Evolutionary conservation across 2,329 filamentous ascomycete genomes (phyloP).

Genomic region (Lasiodiplodia gonubiensis): DNA sequence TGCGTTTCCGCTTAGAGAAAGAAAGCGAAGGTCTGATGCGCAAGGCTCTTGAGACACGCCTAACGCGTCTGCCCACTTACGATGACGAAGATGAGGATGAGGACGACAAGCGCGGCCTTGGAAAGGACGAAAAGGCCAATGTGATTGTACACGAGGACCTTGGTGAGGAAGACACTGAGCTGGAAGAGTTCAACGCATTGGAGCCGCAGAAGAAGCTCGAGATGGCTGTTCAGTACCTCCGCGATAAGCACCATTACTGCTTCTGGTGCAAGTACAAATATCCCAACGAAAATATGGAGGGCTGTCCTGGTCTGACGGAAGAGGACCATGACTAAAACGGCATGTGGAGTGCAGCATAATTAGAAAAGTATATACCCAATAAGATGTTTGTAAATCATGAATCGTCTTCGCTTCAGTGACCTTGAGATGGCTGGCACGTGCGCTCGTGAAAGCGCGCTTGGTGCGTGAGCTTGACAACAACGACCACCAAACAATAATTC

Average conservation of each 20-base stretch:
- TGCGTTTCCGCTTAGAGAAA: conserved; percentile 71
- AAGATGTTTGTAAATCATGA: no score
- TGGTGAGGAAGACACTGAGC: conserved; percentile 79
- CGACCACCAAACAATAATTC: neutral
- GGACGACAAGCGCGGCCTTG: conserved; percentile 73
- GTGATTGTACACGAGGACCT: conserved; percentile 69
- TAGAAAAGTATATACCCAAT: conserved; percentile 5
- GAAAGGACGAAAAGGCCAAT: conserved; percentile 59
- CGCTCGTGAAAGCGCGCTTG: conserved; percentile 18
- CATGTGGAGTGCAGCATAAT: neutral
- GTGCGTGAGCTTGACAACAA: conserved; percentile 7
- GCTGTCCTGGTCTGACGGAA: conserved; percentile 85
- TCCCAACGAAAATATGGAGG: conserved; percentile 75
- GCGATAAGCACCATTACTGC: conserved; percentile 79
- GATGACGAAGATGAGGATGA: conserved; percentile 72
- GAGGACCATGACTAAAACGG: conserved; percentile 72
- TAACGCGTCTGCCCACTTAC: conserved; percentile 68
- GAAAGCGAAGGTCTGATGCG: conserved; percentile 71
- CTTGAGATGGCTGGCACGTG: conserved; percentile 27
- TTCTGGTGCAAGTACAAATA: conserved; percentile 96
- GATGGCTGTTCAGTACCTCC: conserved; percentile 70
- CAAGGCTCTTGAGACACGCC: conserved; percentile 69
- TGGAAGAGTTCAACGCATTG: conserved; percentile 78
- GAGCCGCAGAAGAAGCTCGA: conserved; percentile 69
- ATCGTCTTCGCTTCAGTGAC: no score